Percentiles rank a stretch among this genome's conserved stretches.
These are phyloP conservation scores for Penicillium sp. DNA, from an alignment of 2,329 filamentous ascomycete species.

Conservation along the genomic window DNA sequence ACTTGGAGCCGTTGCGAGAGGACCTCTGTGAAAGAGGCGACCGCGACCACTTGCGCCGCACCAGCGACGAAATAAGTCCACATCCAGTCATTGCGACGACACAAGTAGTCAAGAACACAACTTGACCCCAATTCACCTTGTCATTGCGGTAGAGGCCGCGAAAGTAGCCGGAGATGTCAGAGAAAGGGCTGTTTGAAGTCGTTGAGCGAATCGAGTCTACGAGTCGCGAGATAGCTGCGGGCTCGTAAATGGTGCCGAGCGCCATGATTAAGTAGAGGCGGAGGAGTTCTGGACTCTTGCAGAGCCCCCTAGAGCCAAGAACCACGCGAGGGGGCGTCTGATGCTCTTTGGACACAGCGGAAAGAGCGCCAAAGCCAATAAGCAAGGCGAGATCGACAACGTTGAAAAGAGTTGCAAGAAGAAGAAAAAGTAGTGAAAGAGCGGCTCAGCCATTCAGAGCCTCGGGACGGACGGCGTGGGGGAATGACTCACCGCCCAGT, in stretches of 20 bases:
- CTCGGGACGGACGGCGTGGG: conserved; percentile 21
- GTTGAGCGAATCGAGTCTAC: conserved; percentile 23
- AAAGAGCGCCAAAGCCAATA: conserved; percentile 18
- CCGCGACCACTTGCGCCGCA: conserved; percentile 25
- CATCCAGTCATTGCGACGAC: conserved; percentile 40
- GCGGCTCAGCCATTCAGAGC: conserved; percentile 24
- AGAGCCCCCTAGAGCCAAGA: conserved; percentile 12
- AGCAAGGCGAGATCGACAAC: conserved; percentile 20
- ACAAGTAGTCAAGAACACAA: conserved; percentile 35
- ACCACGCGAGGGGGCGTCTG: conserved; percentile 18
- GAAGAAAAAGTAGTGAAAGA: conserved; percentile 13
- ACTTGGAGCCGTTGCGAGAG: conserved; percentile 24
- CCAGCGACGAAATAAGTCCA: conserved; percentile 32
- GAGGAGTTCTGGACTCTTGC: conserved; percentile 13
- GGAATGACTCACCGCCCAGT: conserved; percentile 20
- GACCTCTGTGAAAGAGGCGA: conserved; percentile 8
- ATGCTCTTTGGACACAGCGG: conserved; percentile 17
- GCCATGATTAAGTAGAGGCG: conserved; percentile 23
- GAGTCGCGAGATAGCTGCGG: conserved; percentile 19
- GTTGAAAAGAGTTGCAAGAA: conserved; percentile 16
- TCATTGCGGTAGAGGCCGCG: conserved; percentile 29
- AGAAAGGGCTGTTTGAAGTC: conserved; percentile 19
- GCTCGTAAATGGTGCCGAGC: conserved; percentile 15
- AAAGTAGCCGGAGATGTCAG: conserved; percentile 20
- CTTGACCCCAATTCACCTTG: conserved; percentile 29